These are phyloP conservation scores for Knoxdaviesia proteae DNA, from an alignment of 2,329 filamentous ascomycete genomes.

Conservation along the genomic window DNA sequence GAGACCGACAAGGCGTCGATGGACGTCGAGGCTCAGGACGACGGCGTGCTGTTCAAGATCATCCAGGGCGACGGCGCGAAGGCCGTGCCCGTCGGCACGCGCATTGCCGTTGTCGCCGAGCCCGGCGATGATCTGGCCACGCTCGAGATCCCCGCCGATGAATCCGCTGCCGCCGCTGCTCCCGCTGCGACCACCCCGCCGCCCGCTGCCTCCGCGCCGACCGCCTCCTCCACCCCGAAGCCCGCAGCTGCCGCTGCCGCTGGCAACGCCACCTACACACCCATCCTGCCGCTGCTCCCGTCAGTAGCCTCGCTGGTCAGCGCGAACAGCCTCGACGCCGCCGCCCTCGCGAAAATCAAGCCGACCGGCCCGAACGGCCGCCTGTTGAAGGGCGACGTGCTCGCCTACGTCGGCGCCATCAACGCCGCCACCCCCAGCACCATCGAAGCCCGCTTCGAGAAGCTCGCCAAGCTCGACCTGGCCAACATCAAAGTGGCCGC, in stretches of 20 bases:
- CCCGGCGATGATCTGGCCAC: conserved; percentile 55
- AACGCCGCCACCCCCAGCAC: conserved; percentile 48
- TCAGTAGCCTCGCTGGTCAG: conserved; percentile 70
- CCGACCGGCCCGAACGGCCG: conserved; percentile 75
- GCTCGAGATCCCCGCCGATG: conserved; percentile 56
- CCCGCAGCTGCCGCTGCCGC: conserved; percentile 14
- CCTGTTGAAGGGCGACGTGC: conserved; percentile 83
- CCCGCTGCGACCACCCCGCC: conserved; percentile 4
- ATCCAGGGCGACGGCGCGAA: conserved; percentile 54
- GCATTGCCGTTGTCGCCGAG: conserved; percentile 72
- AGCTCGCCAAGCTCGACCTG: conserved; percentile 70
- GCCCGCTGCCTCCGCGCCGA: conserved; percentile 3
- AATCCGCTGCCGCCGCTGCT: conserved; percentile 15
- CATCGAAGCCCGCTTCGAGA: conserved; percentile 49
- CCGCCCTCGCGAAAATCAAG: conserved; percentile 61
- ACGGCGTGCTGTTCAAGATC: conserved; percentile 73
- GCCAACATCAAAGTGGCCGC: conserved; percentile 77
- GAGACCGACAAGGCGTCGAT: conserved; percentile 90
- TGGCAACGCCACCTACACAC: conserved; percentile 33
- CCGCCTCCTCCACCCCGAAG: conserved; percentile 14
- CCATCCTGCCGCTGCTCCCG: conserved; percentile 55
- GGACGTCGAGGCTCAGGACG: conserved; percentile 86
- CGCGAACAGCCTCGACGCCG: conserved; percentile 54
- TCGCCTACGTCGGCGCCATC: conserved; percentile 72
- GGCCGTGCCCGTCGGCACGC: conserved; percentile 52